Evolutionary conservation across 129 eudicot genomes (phyloP).

Genomic region (Flaveria linearis): DNA sequence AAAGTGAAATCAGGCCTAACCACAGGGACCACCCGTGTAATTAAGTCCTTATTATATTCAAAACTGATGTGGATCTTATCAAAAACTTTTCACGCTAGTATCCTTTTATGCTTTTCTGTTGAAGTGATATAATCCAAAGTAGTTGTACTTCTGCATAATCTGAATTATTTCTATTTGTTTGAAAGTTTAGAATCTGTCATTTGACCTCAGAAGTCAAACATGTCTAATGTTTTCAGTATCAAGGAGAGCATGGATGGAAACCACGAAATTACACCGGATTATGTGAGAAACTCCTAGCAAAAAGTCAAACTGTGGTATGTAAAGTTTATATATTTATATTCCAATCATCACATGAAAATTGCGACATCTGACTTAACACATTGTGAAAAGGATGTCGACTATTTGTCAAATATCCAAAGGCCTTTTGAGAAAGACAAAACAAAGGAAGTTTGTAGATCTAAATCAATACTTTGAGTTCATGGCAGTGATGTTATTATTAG

Average conservation of each 20-base stretch:
- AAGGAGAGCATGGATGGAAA: constrained; percentile 90
- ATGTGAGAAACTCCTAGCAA: constrained; percentile 79
- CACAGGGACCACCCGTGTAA: too few relatives aligned
- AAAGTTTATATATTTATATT: background rate
- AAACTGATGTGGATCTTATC: background rate
- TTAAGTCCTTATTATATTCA: background rate
- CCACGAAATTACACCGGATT: constrained; percentile 85
- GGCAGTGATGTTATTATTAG: background rate
- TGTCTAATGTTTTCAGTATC: constrained; percentile 57
- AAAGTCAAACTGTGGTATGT: constrained; percentile 95
- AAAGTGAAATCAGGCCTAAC: too few relatives aligned
- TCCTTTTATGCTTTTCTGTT: constrained; percentile 6
- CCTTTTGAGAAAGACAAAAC: background rate
- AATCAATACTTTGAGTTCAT: background rate
- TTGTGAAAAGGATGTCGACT: background rate
- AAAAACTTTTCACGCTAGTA: background rate
- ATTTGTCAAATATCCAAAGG: constrained; percentile 5
- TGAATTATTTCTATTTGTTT: background rate
- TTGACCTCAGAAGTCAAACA: constrained; percentile 6
- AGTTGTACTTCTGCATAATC: background rate
- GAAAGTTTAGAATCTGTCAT: constrained; percentile 8
- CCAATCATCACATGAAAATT: background rate
- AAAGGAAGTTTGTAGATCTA: background rate
- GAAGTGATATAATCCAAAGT: background rate
- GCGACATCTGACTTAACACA: background rate